Conservation (phyloP, 2,329 filamentous ascomycete species). For the Colletotrichum chrysophilum region DNA sequence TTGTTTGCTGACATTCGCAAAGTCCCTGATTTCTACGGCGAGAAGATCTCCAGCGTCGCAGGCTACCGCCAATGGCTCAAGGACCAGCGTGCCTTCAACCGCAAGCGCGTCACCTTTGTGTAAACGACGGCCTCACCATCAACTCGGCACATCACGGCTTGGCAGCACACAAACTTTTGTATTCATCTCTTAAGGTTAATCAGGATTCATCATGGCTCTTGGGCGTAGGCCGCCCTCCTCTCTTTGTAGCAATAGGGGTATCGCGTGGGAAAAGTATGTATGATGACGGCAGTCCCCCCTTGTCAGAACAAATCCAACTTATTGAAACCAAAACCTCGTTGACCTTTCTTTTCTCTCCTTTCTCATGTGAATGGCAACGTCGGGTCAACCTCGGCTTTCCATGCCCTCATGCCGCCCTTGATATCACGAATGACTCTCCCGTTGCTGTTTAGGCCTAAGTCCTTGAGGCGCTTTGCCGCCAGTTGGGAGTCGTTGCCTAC, state of each 20-base stretch:
- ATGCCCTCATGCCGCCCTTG: constrained; percentile 72
- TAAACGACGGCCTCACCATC: constrained; percentile 35
- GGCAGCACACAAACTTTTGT: background rate
- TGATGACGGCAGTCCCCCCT: constrained; percentile 26
- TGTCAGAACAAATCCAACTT: constrained; percentile 27
- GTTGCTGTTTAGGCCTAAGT: constrained; percentile 57
- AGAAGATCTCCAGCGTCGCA: constrained; percentile 93
- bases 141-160: background rate
- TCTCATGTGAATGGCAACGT: constrained; percentile 56
- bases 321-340: background rate
- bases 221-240: constrained; percentile 11
- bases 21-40: constrained; percentile 97
- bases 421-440: constrained; percentile 73
- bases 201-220: constrained; percentile 6
- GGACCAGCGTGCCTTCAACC: constrained; percentile 96
- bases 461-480: constrained; percentile 68
- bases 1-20: background rate
- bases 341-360: background rate
- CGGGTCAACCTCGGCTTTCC: constrained; percentile 71
- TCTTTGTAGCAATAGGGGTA: constrained; percentile 14
- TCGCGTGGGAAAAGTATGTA: constrained; percentile 25
- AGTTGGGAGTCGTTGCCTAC: constrained; percentile 82
- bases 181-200: constrained; percentile 3
- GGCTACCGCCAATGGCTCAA: constrained; percentile 96
- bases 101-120: constrained; percentile 76